Conservation (phyloP, 495 filamentous ascomycete genomes). For the Bathelium albidoporum region DNA sequence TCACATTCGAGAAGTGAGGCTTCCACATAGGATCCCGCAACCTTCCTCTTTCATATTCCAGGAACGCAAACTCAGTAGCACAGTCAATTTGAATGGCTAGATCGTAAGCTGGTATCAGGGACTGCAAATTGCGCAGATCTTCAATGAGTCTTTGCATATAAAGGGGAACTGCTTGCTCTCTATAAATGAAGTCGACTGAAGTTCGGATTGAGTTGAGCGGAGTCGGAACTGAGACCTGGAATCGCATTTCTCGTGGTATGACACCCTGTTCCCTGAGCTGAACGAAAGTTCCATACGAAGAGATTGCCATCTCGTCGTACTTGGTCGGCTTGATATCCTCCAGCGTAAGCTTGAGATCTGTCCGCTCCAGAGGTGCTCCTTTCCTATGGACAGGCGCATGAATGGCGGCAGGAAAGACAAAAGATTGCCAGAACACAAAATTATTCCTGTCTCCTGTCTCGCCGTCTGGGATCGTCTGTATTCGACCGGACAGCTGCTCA, state of each 20-base stretch:
- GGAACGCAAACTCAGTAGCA: background rate
- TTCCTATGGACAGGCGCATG: background rate
- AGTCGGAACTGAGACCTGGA: background rate
- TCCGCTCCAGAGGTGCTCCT: background rate
- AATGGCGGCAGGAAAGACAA: background rate
- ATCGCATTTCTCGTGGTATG: background rate
- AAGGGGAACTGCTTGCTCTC: background rate
- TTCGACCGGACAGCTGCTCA: background rate
- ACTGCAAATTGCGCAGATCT: background rate
- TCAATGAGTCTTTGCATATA: background rate
- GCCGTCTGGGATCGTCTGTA: background rate
- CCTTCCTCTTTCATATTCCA: background rate
- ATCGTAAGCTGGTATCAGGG: background rate
- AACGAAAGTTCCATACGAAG: background rate
- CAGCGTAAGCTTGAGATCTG: background rate
- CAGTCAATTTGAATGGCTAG: background rate
- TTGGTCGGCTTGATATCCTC: background rate
- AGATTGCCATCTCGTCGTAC: background rate
- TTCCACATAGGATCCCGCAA: background rate
- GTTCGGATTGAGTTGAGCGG: background rate
- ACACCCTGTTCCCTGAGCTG: background rate
- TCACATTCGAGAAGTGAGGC: background rate
- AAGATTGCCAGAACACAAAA: background rate
- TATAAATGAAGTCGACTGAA: background rate
- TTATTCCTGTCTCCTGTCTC: background rate